phyloP scores from a whole-genome alignment of 148 eudicot species.

The Chenopodium berlandieri region DNA sequence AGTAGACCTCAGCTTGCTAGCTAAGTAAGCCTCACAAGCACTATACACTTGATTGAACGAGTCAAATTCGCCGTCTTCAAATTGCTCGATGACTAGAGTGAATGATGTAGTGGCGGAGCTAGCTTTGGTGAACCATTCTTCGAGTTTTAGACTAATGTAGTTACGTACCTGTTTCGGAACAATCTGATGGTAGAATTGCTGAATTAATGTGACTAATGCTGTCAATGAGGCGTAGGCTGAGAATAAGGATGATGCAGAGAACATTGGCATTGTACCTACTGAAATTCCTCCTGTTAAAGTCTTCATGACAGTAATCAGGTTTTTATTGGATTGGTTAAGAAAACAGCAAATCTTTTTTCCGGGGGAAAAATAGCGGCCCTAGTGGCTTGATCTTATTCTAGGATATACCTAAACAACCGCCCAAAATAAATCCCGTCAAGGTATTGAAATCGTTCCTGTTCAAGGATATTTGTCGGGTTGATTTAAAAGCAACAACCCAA shows the following conservation, averaged over 20 bases:
- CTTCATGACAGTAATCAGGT: not conserved
- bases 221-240: slow-evolving; percentile 30
- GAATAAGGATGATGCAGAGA: slow-evolving; percentile 33
- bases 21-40: slow-evolving; percentile 32
- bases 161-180: slow-evolving; percentile 18
- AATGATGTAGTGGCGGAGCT: slow-evolving; percentile 12
- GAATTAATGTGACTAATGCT: slow-evolving; percentile 28
- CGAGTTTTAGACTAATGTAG: slow-evolving; percentile 20
- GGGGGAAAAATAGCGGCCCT: not conserved
- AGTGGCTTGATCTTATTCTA: not conserved
- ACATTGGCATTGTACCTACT: slow-evolving; percentile 9
- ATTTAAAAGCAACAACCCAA: not conserved
- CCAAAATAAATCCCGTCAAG: not conserved
- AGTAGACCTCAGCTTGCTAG: slow-evolving; percentile 25
- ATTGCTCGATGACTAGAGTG: slow-evolving; percentile 27
- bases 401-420: not conserved
- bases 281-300: slow-evolving; percentile 5
- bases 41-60: slow-evolving; percentile 21
- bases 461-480: not conserved
- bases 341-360: not conserved
- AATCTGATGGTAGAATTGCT: slow-evolving; percentile 32
- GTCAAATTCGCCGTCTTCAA: slow-evolving; percentile 25
- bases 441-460: not conserved
- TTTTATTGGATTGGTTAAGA: not conserved
- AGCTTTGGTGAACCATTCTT: slow-evolving; percentile 22